Conservation (phyloP, 129 eudicot genomes). For the Pulicaria dysenterica region DNA sequence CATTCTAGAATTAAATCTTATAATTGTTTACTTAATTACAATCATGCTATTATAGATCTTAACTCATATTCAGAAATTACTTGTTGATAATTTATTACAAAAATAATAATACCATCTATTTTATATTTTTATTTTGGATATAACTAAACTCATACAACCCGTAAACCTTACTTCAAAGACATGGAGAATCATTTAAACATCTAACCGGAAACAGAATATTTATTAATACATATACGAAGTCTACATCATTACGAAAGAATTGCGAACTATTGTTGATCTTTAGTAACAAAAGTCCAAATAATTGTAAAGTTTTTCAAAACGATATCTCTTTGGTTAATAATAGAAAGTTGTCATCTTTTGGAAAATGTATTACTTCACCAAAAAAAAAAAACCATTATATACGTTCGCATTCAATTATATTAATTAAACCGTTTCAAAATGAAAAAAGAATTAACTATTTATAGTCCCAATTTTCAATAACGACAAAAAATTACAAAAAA, state of each 20-base stretch:
- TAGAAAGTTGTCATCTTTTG: slow-evolving; percentile 13
- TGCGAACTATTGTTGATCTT: not conserved
- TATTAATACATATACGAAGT: not conserved
- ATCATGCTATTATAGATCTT: too few species aligned
- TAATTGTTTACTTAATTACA: too few species aligned
- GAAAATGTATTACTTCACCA: not conserved
- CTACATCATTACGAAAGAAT: not conserved
- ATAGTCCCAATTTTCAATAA: not conserved
- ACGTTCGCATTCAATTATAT: not conserved
- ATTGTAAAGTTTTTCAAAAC: not conserved
- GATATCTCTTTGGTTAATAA: not conserved
- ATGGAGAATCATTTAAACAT: too few species aligned
- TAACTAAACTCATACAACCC: too few species aligned
- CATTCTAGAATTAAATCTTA: too few species aligned
- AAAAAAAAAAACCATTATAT: too few species aligned
- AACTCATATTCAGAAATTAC: too few species aligned
- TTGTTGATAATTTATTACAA: too few species aligned
- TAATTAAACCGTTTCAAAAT: not conserved
- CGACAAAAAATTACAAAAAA: not conserved
- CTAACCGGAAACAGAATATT: too few species aligned
- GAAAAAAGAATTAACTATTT: not conserved
- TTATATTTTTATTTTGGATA: too few species aligned
- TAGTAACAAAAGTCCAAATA: slow-evolving; percentile 2
- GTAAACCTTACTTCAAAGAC: too few species aligned
- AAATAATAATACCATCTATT: too few species aligned